These are phyloP conservation scores for Akanthomyces uredinophilus DNA, from an alignment of 2,329 filamentous ascomycete genomes.

Conservation along the genomic window DNA sequence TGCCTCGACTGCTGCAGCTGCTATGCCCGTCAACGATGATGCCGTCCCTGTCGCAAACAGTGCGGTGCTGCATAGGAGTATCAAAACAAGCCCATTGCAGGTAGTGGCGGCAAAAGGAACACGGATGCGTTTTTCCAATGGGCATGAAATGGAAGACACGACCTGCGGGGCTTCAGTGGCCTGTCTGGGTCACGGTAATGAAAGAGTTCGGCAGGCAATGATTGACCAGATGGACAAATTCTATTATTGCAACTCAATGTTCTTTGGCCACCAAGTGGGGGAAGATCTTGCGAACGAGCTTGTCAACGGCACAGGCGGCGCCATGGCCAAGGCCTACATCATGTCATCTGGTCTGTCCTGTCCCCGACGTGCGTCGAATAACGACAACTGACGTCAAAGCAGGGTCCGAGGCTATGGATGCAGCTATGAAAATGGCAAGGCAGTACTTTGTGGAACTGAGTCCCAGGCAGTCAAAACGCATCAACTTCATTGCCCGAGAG, in stretches of 20 bases:
- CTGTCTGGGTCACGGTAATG: conserved; percentile 8
- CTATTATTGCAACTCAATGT: conserved; percentile 15
- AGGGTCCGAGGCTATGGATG: conserved; percentile 49
- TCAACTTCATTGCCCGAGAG: conserved; percentile 60
- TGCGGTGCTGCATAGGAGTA: conserved; percentile 4
- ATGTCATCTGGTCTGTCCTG: conserved; percentile 29
- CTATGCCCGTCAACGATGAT: background rate
- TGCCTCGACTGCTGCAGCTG: conserved; percentile 1
- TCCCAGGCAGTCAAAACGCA: conserved; percentile 49
- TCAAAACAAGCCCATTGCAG: background rate
- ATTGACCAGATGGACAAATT: conserved; percentile 14
- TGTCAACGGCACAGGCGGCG: conserved; percentile 26
- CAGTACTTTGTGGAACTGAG: conserved; percentile 39
- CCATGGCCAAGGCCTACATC: conserved; percentile 31
- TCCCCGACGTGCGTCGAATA: background rate
- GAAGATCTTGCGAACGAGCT: conserved; percentile 23
- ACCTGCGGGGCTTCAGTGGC: conserved; percentile 10
- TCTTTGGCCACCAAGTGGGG: conserved; percentile 22
- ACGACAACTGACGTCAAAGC: background rate
- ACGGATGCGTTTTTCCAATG: background rate
- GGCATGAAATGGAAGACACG: conserved; percentile 6
- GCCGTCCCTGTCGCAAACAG: background rate
- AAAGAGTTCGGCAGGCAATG: conserved; percentile 35
- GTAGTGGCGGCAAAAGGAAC: conserved; percentile 40
- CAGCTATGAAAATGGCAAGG: conserved; percentile 40